phyloP scores from a whole-genome alignment of 257 asterid species.

The Hygrophila difformis region DNA sequence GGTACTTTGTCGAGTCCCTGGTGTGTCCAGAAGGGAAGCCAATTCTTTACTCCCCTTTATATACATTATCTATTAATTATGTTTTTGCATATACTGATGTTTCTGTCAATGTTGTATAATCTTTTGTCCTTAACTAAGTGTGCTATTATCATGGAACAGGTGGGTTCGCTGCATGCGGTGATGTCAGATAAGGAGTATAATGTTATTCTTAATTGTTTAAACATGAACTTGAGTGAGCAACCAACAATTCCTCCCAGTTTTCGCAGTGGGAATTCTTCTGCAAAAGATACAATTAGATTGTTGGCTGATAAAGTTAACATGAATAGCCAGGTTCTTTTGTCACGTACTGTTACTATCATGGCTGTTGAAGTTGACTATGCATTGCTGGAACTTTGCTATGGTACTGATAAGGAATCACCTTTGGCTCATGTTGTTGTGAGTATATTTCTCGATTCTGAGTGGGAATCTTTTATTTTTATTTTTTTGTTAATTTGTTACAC shows the following conservation, averaged over 20 bases:
- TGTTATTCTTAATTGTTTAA: constrained; percentile 77
- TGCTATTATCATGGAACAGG: constrained; percentile 41
- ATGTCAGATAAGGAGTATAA: constrained; percentile 92
- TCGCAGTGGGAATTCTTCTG: constrained; percentile 67
- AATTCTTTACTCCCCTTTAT: too few relatives aligned
- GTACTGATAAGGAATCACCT: constrained; percentile 74
- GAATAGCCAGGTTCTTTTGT: constrained; percentile 84
- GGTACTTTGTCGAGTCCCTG: too few relatives aligned
- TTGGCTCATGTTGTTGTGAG: constrained; percentile 95
- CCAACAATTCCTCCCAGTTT: constrained; percentile 89
- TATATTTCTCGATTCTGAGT: constrained; percentile 15
- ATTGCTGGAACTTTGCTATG: constrained; percentile 74
- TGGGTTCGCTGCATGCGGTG: constrained; percentile 74
- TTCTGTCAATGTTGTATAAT: constrained; percentile 7
- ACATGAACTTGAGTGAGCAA: constrained; percentile 74
- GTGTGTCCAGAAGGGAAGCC: too few relatives aligned
- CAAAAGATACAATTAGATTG: constrained; percentile 81
- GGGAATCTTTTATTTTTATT: constrained; percentile 4
- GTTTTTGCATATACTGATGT: too few relatives aligned
- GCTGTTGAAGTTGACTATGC: constrained; percentile 77
- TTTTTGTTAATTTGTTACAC: too few relatives aligned
- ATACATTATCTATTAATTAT: too few relatives aligned
- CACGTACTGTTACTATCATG: constrained; percentile 81
- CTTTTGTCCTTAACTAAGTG: neutral
- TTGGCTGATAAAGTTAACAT: constrained; percentile 85